These are phyloP conservation scores for Cercis canadensis DNA, from an alignment of 306 rosid species.

Conservation along the genomic window DNA sequence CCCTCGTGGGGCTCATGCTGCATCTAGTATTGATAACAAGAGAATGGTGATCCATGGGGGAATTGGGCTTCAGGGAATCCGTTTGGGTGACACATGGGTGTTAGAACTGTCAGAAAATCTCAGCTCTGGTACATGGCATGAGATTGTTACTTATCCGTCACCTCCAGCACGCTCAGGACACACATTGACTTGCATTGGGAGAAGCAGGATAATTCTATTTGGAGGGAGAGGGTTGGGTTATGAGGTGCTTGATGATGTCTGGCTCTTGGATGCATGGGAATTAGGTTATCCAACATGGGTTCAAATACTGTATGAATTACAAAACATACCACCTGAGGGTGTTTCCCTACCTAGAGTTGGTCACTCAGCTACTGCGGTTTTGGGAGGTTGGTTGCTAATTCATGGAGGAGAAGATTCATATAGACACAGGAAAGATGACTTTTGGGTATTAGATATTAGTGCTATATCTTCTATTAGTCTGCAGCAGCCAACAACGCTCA, in stretches of 20 bases:
- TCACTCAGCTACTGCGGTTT: constrained; percentile 78
- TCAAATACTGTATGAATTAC: constrained; percentile 63
- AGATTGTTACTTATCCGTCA: constrained; percentile 61
- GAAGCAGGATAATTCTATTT: constrained; percentile 61
- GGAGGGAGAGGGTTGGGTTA: constrained; percentile 91
- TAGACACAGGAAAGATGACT: constrained; percentile 79
- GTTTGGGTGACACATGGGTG: constrained; percentile 88
- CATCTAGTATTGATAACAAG: constrained; percentile 66
- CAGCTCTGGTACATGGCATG: constrained; percentile 69
- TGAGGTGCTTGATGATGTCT: constrained; percentile 83
- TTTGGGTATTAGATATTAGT: constrained; percentile 78
- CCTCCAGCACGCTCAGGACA: constrained; percentile 97
- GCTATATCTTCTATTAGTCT: constrained; percentile 48
- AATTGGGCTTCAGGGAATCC: constrained; percentile 68
- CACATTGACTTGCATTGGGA: constrained; percentile 74
- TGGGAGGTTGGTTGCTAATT: constrained; percentile 81
- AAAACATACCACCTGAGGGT: constrained; percentile 67
- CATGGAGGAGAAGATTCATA: constrained; percentile 87
- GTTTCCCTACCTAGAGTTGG: constrained; percentile 88
- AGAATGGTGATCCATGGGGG: constrained; percentile 93
- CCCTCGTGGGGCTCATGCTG: constrained; percentile 87
- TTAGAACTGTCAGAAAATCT: constrained; percentile 72
- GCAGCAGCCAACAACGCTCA: constrained; percentile 50
- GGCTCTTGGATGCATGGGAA: constrained; percentile 68
- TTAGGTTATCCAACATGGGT: constrained; percentile 58